These are phyloP conservation scores for Ophiostoma piceae DNA, from an alignment of 2,329 filamentous ascomycete species.

Conservation along the genomic window DNA sequence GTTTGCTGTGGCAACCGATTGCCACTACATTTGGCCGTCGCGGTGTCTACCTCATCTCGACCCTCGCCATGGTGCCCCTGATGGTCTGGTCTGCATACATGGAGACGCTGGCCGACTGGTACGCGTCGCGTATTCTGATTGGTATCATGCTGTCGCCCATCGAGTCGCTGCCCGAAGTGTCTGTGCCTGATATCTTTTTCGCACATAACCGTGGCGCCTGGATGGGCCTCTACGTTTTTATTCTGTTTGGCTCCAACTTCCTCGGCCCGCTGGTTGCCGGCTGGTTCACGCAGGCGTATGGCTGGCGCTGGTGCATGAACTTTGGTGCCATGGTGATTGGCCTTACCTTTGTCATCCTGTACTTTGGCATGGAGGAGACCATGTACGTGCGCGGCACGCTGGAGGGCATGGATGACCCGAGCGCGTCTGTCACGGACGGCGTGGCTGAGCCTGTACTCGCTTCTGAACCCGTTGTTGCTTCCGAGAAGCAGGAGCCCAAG, in stretches of 20 bases:
- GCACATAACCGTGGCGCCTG: constrained; percentile 34
- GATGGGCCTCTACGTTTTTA: constrained; percentile 42
- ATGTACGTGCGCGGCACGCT: constrained; percentile 44
- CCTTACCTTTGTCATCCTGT: constrained; percentile 46
- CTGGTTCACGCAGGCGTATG: constrained; percentile 44
- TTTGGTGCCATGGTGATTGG: constrained; percentile 52
- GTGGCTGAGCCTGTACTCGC: background rate
- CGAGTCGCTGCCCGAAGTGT: constrained; percentile 43
- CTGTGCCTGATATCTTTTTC: constrained; percentile 30
- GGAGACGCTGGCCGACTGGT: constrained; percentile 40
- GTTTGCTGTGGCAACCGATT: constrained; percentile 46
- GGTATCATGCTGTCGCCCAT: constrained; percentile 44
- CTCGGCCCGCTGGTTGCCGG: constrained; percentile 46
- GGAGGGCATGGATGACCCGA: constrained; percentile 31
- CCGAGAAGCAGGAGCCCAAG: background rate
- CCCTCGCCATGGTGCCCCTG: constrained; percentile 32
- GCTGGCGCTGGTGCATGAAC: constrained; percentile 48
- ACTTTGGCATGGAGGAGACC: constrained; percentile 58
- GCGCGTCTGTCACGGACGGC: constrained; percentile 26
- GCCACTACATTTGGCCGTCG: constrained; percentile 41
- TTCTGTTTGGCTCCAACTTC: constrained; percentile 42
- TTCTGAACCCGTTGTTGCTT: background rate
- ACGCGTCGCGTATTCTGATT: constrained; percentile 41
- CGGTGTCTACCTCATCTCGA: constrained; percentile 29
- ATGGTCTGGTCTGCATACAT: constrained; percentile 39